These are phyloP conservation scores for Amanita rimosa DNA, from an alignment of 768 basidiomycete species.

Conservation along the genomic window DNA sequence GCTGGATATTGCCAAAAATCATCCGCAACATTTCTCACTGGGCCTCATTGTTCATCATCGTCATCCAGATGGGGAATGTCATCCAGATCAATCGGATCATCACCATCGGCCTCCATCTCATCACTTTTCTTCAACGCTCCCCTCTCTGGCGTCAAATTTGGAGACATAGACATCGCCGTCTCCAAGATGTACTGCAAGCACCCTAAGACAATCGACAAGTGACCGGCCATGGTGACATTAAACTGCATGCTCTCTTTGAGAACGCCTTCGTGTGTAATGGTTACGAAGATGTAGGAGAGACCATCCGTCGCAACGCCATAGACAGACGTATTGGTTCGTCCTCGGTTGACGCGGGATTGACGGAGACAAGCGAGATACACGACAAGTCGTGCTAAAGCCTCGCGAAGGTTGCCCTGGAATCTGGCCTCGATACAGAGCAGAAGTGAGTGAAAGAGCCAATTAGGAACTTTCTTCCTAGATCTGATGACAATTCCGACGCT, in stretches of 20 bases:
- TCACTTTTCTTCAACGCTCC: too few relatives aligned
- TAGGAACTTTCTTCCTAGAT: not conserved
- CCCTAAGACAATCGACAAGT: not conserved
- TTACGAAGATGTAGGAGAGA: slow-evolving; percentile 3
- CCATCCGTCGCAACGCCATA: slow-evolving; percentile 11
- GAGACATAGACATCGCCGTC: too few relatives aligned
- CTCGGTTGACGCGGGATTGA: slow-evolving; percentile 10
- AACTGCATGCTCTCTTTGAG: not conserved
- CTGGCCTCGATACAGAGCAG: not conserved
- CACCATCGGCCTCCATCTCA: too few relatives aligned
- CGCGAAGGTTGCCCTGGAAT: not conserved
- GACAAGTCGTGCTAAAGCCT: slow-evolving; percentile 6
- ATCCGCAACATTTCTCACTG: too few relatives aligned
- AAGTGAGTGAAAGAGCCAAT: not conserved
- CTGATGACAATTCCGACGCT: not conserved
- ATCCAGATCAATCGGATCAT: not conserved
- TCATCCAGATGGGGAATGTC: not conserved
- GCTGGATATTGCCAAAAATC: too few relatives aligned
- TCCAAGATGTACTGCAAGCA: not conserved
- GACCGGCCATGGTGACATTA: not conserved
- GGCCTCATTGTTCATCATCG: too few relatives aligned
- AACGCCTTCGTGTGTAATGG: not conserved
- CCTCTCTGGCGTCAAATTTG: too few relatives aligned
- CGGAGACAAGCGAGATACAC: slow-evolving; percentile 9
- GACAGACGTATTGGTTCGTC: slow-evolving; percentile 9